Percentiles rank a stretch among this genome's conserved stretches.
phyloP scores from a whole-genome alignment of 345 rosid genomes.

The Chamaenerion angustifolium region DNA sequence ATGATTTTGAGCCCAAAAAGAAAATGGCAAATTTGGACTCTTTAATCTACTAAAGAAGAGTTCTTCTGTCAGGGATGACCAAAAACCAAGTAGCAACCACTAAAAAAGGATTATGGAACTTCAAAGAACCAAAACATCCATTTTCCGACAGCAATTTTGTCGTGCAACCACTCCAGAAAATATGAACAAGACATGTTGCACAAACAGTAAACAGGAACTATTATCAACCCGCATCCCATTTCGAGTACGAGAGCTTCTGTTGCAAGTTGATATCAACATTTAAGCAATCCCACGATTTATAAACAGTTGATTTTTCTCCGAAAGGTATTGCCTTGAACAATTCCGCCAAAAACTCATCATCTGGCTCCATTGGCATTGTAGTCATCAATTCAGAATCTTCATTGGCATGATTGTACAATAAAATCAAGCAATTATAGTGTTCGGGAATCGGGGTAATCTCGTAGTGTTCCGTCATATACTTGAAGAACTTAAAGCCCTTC shows the following conservation, averaged over 20 bases:
- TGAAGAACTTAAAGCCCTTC: constrained; percentile 31
- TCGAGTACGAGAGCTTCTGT: constrained; percentile 17
- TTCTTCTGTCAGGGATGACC: no score
- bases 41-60: no score
- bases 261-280: constrained; percentile 4
- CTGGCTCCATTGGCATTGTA: constrained; percentile 10
- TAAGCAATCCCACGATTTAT: not conserved
- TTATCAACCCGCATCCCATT: constrained; percentile 26
- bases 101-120: no score
- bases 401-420: constrained; percentile 33
- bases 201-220: not conserved
- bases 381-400: constrained; percentile 13
- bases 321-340: constrained; percentile 7
- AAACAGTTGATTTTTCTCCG: not conserved
- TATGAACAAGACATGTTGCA: constrained; percentile 1
- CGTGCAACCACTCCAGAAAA: no score
- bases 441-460: constrained; percentile 37
- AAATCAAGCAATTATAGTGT: constrained; percentile 49
- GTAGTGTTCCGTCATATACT: constrained; percentile 30
- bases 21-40: no score
- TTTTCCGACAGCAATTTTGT: no score
- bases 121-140: no score
- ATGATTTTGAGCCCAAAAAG: no score
- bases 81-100: no score
- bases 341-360: constrained; percentile 8